Conservation (phyloP, 2,329 filamentous ascomycete genomes). For the Phyllosticta ampelicida region DNA sequence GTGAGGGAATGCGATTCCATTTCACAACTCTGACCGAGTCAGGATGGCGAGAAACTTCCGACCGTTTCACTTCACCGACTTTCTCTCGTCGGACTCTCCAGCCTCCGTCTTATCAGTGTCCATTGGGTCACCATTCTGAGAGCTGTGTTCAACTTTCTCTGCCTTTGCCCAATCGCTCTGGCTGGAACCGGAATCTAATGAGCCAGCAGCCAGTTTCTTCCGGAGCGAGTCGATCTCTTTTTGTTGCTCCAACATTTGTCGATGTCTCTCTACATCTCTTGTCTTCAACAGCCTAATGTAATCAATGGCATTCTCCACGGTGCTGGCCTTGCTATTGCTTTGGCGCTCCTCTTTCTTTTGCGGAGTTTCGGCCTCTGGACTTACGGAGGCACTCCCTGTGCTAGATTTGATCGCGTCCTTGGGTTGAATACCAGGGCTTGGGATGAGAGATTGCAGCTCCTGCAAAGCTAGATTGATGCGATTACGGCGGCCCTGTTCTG, state of each 20-base stretch:
- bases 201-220: conserved; percentile 38
- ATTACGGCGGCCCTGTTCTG: conserved; percentile 89
- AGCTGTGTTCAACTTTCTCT: not conserved
- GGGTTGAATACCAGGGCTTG: conserved; percentile 34
- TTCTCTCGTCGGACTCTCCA: not conserved
- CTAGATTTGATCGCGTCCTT: conserved; percentile 25
- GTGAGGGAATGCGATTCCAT: not conserved
- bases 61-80: conserved; percentile 2
- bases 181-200: not conserved
- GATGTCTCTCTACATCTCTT: conserved; percentile 56
- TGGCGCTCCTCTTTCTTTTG: conserved; percentile 32
- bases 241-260: conserved; percentile 54
- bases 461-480: conserved; percentile 89
- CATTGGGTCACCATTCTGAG: not conserved
- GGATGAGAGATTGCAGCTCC: conserved; percentile 82
- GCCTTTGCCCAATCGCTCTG: not conserved
- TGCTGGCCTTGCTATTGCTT: conserved; percentile 85
- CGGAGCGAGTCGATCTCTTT: conserved; percentile 41
- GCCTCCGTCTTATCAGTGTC: not conserved
- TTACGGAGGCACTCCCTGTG: conserved; percentile 19
- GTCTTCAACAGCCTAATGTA: conserved; percentile 81
- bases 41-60: not conserved
- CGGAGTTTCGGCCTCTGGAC: conserved; percentile 14
- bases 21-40: not conserved
- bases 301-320: conserved; percentile 92